These are phyloP conservation scores for Gossypium turneri DNA, from an alignment of 345 rosid genomes.

Conservation along the genomic window DNA sequence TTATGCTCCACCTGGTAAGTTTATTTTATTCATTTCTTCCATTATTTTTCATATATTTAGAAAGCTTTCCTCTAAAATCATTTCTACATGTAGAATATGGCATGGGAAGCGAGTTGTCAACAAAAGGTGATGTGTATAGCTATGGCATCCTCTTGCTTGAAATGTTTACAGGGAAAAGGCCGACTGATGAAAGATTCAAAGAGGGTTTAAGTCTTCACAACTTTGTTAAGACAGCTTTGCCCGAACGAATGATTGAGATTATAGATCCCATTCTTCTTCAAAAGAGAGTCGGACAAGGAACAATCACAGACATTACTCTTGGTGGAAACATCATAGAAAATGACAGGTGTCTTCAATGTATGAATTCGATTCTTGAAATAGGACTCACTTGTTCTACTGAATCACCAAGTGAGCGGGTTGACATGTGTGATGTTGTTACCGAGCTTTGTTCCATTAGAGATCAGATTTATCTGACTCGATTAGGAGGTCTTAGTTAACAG, in stretches of 20 bases:
- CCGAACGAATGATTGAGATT: background rate
- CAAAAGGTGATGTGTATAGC: background rate
- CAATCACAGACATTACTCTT: background rate
- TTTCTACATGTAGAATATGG: background rate
- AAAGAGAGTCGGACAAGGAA: background rate
- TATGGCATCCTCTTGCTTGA: background rate
- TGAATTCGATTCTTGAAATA: background rate
- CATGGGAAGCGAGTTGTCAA: background rate
- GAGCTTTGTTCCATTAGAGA: background rate
- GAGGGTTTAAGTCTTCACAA: background rate
- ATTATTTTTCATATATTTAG: background rate
- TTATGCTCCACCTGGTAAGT: conserved; percentile 30
- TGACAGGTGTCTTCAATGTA: background rate
- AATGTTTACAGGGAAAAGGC: background rate
- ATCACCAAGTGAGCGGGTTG: background rate
- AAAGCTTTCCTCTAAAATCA: background rate
- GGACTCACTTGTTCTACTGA: background rate
- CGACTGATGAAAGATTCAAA: background rate
- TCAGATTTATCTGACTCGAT: background rate
- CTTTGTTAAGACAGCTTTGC: background rate
- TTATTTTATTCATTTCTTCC: background rate
- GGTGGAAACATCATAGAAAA: background rate
- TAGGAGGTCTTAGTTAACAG: background rate
- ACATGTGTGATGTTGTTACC: background rate
- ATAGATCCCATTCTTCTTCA: background rate